These are phyloP conservation scores for Buddleja alternifolia DNA, from an alignment of 257 asterid species.

Conservation along the genomic window DNA sequence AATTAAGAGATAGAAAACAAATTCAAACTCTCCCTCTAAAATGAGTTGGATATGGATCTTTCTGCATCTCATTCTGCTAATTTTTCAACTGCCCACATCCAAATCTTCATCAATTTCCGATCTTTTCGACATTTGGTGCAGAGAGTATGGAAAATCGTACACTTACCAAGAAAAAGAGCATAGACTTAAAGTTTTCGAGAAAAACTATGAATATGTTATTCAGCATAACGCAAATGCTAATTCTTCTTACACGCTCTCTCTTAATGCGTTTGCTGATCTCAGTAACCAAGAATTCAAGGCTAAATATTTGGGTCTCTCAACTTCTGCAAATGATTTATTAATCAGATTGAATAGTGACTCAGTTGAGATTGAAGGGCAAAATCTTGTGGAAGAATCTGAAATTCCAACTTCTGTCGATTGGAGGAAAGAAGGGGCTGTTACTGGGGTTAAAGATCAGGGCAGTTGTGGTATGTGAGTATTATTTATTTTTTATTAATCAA, in stretches of 20 bases:
- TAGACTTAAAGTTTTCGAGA: conserved; percentile 61
- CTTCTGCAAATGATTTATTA: conserved; percentile 42
- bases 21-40: conserved; percentile 15
- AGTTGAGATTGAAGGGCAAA: conserved; percentile 25
- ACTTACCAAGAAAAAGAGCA: conserved; percentile 54
- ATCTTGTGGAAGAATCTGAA: conserved; percentile 41
- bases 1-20: conserved; percentile 5
- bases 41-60: conserved; percentile 52
- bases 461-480: conserved; percentile 68
- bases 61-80: conserved; percentile 40
- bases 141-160: conserved; percentile 65
- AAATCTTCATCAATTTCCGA: conserved; percentile 55
- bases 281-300: conserved; percentile 80
- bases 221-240: conserved; percentile 55
- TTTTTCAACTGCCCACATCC: conserved; percentile 38
- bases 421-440: conserved; percentile 87
- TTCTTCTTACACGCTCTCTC: conserved; percentile 65
- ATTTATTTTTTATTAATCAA: neutral
- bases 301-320: conserved; percentile 67
- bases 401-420: conserved; percentile 80
- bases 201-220: conserved; percentile 55
- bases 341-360: conserved; percentile 64
- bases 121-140: conserved; percentile 77
- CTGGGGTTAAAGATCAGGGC: conserved; percentile 85
- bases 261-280: conserved; percentile 91